Evolutionary conservation across 108 stramenopile genomes (phyloP).

Genomic region (Pelagomonas calceolata): DNA sequence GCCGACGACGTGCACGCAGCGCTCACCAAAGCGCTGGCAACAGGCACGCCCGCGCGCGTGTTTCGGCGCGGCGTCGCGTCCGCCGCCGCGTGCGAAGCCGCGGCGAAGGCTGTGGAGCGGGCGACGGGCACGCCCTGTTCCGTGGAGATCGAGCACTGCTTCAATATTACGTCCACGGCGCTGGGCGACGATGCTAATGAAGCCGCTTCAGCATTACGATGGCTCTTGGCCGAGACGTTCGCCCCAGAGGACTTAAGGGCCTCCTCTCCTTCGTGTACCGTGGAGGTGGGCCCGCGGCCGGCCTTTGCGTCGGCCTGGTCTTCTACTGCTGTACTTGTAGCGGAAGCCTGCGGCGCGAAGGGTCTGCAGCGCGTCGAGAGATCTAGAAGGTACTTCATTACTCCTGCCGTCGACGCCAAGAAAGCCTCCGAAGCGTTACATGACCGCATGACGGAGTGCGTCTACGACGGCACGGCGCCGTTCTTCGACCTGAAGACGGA

Average conservation of each 20-base stretch:
- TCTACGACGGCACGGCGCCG: slow-evolving; percentile 54
- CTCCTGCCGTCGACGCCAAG: slow-evolving; percentile 14
- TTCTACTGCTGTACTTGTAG: slow-evolving; percentile 84
- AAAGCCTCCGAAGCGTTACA: slow-evolving; percentile 54
- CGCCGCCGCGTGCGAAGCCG: too few relatives aligned
- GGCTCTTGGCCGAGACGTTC: slow-evolving; percentile 27
- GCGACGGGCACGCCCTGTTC: too few relatives aligned
- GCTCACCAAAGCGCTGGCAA: too few relatives aligned
- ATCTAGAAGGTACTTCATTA: slow-evolving; percentile 60
- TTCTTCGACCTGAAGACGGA: slow-evolving; percentile 54
- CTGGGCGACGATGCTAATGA: too few relatives aligned
- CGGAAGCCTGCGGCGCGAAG: slow-evolving; percentile 61
- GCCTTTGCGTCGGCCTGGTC: slow-evolving; percentile 90
- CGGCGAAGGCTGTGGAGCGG: too few relatives aligned
- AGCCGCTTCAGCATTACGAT: background rate
- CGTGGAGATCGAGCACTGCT: too few relatives aligned
- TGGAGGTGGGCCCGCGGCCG: slow-evolving; percentile 60
- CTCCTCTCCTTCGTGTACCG: too few relatives aligned
- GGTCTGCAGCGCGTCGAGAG: slow-evolving; percentile 68
- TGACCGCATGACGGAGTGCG: slow-evolving; percentile 97
- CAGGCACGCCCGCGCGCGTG: too few relatives aligned
- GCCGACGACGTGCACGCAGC: too few relatives aligned
- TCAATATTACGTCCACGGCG: too few relatives aligned
- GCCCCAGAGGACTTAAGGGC: slow-evolving; percentile 13
- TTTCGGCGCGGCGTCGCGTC: too few relatives aligned